phyloP scores from a whole-genome alignment of 2,329 filamentous ascomycete species.

The Mycosphaerella sp. region DNA sequence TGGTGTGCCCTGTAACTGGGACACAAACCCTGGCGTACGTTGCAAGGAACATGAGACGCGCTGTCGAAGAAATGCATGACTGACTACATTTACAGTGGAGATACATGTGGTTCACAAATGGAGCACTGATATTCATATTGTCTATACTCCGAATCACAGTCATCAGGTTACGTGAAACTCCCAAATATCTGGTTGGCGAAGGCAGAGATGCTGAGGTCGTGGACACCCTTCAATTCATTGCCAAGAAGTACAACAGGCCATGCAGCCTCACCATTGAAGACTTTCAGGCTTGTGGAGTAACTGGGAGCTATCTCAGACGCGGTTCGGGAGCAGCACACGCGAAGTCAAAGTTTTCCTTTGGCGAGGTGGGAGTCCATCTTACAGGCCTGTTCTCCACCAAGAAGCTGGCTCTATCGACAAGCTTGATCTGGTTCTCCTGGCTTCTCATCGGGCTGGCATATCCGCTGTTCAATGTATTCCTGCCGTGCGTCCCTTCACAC shows the following conservation, averaged over 20 bases:
- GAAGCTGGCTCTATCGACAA: slow-evolving; percentile 55
- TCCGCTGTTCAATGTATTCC: slow-evolving; percentile 68
- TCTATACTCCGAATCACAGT: slow-evolving; percentile 49
- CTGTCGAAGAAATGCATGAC: too few species aligned
- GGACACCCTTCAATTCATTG: slow-evolving; percentile 45
- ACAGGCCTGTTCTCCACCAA: slow-evolving; percentile 59
- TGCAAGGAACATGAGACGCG: too few species aligned
- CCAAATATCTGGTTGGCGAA: slow-evolving; percentile 51
- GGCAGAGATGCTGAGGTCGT: slow-evolving; percentile 50
- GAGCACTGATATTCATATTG: slow-evolving; percentile 51
- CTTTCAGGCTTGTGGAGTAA: slow-evolving; percentile 44
- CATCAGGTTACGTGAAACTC: slow-evolving; percentile 51
- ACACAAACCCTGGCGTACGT: slow-evolving; percentile 45
- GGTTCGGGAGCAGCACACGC: slow-evolving; percentile 26
- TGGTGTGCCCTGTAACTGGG: slow-evolving; percentile 43
- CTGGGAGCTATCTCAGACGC: slow-evolving; percentile 20
- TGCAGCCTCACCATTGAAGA: slow-evolving; percentile 48
- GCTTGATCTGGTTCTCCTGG: slow-evolving; percentile 64
- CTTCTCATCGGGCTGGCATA: slow-evolving; percentile 47
- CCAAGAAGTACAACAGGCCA: slow-evolving; percentile 48
- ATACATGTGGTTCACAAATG: slow-evolving; percentile 51
- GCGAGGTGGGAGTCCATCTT: slow-evolving; percentile 49
- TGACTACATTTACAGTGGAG: slow-evolving; percentile 38
- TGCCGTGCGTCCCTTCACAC: slow-evolving; percentile 39
- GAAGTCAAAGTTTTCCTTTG: slow-evolving; percentile 34